Percentiles rank a stretch among this genome's conserved stretches.
Evolutionary conservation across 108 stramenopile genomes (phyloP).

Genomic region (Fragilaria crotonensis): DNA sequence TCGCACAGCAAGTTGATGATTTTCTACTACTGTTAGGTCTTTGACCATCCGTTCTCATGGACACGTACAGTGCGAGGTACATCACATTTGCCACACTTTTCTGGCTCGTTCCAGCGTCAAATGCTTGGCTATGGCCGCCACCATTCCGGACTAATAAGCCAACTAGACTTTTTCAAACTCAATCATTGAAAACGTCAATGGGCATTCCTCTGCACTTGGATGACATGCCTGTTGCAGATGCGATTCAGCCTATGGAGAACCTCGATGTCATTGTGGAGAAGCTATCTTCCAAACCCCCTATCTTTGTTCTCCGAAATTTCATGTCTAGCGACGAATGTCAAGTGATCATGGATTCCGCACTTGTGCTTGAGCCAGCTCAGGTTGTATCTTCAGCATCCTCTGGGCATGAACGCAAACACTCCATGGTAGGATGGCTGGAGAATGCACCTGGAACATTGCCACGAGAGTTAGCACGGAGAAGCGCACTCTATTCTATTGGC

Average conservation of each 20-base stretch:
- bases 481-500: neutral
- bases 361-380: neutral
- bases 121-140: too few relatives aligned
- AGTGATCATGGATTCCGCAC: constrained; percentile 7
- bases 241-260: neutral
- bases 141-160: too few relatives aligned
- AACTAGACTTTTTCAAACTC: too few relatives aligned
- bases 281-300: constrained; percentile 15
- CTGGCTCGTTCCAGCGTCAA: too few relatives aligned
- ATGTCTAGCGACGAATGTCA: constrained; percentile 23
- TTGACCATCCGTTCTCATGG: too few relatives aligned
- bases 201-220: neutral
- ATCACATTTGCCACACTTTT: too few relatives aligned
- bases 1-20: too few relatives aligned
- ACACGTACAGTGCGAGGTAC: too few relatives aligned
- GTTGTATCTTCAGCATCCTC: too few relatives aligned
- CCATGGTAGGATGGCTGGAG: too few relatives aligned
- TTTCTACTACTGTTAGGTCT: too few relatives aligned
- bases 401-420: too few relatives aligned
- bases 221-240: neutral
- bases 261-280: constrained; percentile 18
- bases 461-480: neutral
- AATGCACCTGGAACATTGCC: constrained; percentile 4
- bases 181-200: neutral
- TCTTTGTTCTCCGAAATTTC: constrained; percentile 27